Conservation (phyloP, 2,329 filamentous ascomycete genomes). For the Aspergillus fructus region DNA sequence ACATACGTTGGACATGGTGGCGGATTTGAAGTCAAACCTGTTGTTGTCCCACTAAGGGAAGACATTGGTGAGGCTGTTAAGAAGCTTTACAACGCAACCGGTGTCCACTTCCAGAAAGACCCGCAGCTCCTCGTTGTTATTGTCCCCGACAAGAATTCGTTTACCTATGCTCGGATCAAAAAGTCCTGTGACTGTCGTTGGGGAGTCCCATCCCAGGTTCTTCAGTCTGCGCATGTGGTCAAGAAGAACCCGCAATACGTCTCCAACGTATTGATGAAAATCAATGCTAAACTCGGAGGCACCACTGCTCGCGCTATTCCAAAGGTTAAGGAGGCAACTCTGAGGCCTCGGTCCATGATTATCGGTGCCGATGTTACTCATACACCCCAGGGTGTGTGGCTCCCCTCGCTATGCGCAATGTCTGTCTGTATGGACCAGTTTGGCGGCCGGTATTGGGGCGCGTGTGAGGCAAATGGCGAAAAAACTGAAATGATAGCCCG, state of each 20-base stretch:
- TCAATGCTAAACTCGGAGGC: slow-evolving; percentile 93
- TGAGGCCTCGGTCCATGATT: slow-evolving; percentile 64
- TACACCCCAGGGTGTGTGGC: slow-evolving; percentile 63
- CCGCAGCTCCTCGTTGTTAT: slow-evolving; percentile 82
- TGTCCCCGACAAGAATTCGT: slow-evolving; percentile 67
- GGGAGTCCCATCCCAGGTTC: slow-evolving; percentile 78
- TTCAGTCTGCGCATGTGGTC: slow-evolving; percentile 69
- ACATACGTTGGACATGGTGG: slow-evolving; percentile 64
- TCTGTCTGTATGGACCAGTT: slow-evolving; percentile 74
- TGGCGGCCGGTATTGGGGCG: slow-evolving; percentile 73
- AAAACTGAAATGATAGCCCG: slow-evolving; percentile 75
- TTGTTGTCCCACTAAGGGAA: slow-evolving; percentile 41
- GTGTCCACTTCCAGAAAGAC: slow-evolving; percentile 52
- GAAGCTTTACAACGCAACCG: slow-evolving; percentile 56
- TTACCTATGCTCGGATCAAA: slow-evolving; percentile 82
- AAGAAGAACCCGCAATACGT: slow-evolving; percentile 78
- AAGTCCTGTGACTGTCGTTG: slow-evolving; percentile 82
- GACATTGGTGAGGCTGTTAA: slow-evolving; percentile 56
- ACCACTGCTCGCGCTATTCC: slow-evolving; percentile 61
- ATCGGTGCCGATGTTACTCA: slow-evolving; percentile 93
- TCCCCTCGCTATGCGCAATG: slow-evolving; percentile 81
- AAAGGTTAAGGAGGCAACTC: slow-evolving; percentile 38
- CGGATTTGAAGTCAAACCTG: slow-evolving; percentile 46
- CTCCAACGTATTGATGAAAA: slow-evolving; percentile 93
- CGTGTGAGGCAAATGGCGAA: slow-evolving; percentile 78